phyloP scores from a whole-genome alignment of 306 rosid species.

The Cucumis hystrix region DNA sequence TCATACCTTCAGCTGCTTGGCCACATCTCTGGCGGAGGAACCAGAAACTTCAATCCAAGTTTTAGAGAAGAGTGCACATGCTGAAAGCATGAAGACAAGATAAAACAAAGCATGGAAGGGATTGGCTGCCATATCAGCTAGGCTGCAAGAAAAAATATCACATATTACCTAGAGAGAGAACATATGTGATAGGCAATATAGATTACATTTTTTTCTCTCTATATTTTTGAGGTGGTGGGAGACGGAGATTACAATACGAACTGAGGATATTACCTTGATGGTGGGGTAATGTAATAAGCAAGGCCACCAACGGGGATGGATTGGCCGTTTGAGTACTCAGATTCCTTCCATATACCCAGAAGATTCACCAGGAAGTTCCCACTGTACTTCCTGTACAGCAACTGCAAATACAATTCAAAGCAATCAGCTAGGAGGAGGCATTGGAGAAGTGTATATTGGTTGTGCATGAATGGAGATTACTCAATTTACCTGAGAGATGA shows the following conservation, averaged over 20 bases:
- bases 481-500: conserved; percentile 32
- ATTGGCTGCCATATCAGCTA: conserved; percentile 25
- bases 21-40: conserved; percentile 21
- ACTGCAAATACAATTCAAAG: not conserved
- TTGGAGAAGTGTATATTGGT: not conserved
- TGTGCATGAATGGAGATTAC: not conserved
- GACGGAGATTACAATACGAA: not conserved
- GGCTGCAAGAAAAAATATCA: conserved; percentile 1
- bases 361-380: conserved; percentile 16
- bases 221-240: not conserved
- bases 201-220: not conserved
- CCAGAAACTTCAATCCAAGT: conserved; percentile 27
- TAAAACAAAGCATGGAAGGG: conserved; percentile 23
- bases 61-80: conserved; percentile 24
- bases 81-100: conserved; percentile 20
- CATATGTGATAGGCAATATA: not conserved
- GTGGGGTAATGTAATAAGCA: conserved; percentile 17
- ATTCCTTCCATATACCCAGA: conserved; percentile 14
- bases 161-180: not conserved
- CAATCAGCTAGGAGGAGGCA: not conserved
- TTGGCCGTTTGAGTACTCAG: conserved; percentile 19
- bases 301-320: conserved; percentile 13
- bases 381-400: conserved; percentile 18
- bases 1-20: conserved; percentile 21
- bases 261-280: conserved; percentile 14